Evolutionary conservation across 2,329 filamentous ascomycete species (phyloP).

Genomic region (Microdochium trichocladiopsis): DNA sequence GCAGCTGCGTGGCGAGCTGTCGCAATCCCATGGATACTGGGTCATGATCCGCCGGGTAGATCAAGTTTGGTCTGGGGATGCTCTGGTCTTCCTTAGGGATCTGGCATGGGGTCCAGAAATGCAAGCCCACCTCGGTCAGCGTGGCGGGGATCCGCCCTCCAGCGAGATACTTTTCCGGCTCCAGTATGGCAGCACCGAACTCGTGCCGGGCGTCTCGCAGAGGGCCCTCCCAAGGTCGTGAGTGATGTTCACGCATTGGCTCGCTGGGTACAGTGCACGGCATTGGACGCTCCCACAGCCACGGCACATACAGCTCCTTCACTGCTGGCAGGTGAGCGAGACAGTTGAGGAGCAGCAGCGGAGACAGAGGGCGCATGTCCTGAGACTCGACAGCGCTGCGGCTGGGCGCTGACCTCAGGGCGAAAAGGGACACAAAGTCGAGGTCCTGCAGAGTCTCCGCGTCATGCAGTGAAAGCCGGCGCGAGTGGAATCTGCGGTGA

Average conservation of each 20-base stretch:
- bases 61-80: conserved; percentile 9
- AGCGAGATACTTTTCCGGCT: conserved; percentile 7
- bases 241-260: conserved; percentile 6
- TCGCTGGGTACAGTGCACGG: conserved; percentile 5
- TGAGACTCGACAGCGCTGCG: background rate
- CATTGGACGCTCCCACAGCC: conserved; percentile 14
- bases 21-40: conserved; percentile 12
- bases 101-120: conserved; percentile 6
- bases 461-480: conserved; percentile 8
- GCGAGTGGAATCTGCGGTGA: conserved; percentile 10
- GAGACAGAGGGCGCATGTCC: background rate
- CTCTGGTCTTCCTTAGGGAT: conserved; percentile 3
- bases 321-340: conserved; percentile 12
- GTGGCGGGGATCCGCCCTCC: conserved; percentile 6
- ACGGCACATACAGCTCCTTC: conserved; percentile 8
- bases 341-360: conserved; percentile 11
- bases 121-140: conserved; percentile 8
- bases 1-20: conserved; percentile 9
- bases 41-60: conserved; percentile 9
- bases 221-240: conserved; percentile 14
- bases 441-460: conserved; percentile 8
- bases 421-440: conserved; percentile 2
- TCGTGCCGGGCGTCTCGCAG: conserved; percentile 16
- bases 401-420: background rate
- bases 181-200: conserved; percentile 10